A percentile compares a stretch with the other conserved stretches of the same genome.
Conservation (phyloP, 2,329 filamentous ascomycete genomes). For the Cyclaneusma minus region DNA sequence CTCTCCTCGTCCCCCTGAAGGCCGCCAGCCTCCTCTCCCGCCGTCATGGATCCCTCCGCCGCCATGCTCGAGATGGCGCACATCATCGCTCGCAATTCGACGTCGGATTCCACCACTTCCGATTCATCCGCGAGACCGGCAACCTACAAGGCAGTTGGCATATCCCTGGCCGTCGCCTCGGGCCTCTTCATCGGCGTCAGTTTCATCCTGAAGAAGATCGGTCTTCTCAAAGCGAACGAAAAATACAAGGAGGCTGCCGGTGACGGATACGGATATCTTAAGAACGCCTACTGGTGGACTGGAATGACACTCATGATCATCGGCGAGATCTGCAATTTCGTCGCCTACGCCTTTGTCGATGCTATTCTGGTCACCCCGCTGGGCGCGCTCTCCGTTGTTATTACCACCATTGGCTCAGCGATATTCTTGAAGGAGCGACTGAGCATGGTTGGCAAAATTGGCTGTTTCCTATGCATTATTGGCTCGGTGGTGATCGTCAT, state of each 20-base stretch:
- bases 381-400: constrained; percentile 80
- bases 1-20: too few species aligned
- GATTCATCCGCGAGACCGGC: constrained; percentile 16
- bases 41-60: too few species aligned
- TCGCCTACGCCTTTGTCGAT: constrained; percentile 92
- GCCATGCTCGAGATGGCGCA: too few species aligned
- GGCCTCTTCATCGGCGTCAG: constrained; percentile 88
- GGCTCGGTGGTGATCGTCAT: constrained; percentile 88
- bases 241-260: constrained; percentile 95
- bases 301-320: constrained; percentile 97
- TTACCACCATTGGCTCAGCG: constrained; percentile 78
- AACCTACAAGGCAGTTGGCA: constrained; percentile 71
- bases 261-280: constrained; percentile 93
- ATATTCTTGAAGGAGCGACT: constrained; percentile 93
- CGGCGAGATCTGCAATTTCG: constrained; percentile 93
- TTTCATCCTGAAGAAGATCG: constrained; percentile 91
- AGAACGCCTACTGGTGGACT: constrained; percentile 87
- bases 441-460: constrained; percentile 90
- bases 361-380: constrained; percentile 89
- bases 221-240: constrained; percentile 78
- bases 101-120: too few species aligned
- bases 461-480: constrained; percentile 88
- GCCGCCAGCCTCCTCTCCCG: too few species aligned
- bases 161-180: constrained; percentile 71
- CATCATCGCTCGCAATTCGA: too few species aligned